Conservation (phyloP, 2,329 filamentous ascomycete genomes). For the Chaetomiaceae sp. region DNA sequence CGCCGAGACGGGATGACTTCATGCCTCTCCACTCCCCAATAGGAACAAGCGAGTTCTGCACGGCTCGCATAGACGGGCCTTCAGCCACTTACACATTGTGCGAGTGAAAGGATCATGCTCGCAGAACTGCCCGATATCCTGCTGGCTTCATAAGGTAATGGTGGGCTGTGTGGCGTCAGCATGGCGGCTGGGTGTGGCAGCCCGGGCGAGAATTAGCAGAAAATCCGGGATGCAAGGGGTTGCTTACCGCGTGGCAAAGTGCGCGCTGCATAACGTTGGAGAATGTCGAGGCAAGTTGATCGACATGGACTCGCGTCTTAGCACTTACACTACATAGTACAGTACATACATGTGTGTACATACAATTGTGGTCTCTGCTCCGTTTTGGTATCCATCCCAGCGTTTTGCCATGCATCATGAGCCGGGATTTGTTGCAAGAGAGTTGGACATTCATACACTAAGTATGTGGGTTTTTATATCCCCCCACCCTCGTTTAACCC, state of each 20-base stretch:
- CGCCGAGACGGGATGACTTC: conserved; percentile 9
- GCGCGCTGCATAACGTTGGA: too few relatives aligned
- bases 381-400: neutral
- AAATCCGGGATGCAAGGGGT: neutral
- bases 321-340: too few relatives aligned
- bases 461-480: too few relatives aligned
- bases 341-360: too few relatives aligned
- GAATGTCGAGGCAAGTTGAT: too few relatives aligned
- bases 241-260: neutral
- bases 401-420: neutral
- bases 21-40: neutral
- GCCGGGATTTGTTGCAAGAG: too few relatives aligned
- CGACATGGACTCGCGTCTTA: neutral
- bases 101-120: neutral
- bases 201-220: too few relatives aligned
- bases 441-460: too few relatives aligned
- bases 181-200: neutral
- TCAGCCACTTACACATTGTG: neutral
- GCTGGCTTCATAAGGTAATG: too few relatives aligned
- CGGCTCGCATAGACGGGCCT: too few relatives aligned
- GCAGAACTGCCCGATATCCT: neutral
- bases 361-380: too few relatives aligned
- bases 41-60: neutral
- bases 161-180: neutral
- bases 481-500: neutral